Evolutionary conservation across 495 filamentous ascomycete genomes (phyloP), one percentile per base, ranked within the genome.

Genomic region (Clavariopsis aquatica): DNA sequence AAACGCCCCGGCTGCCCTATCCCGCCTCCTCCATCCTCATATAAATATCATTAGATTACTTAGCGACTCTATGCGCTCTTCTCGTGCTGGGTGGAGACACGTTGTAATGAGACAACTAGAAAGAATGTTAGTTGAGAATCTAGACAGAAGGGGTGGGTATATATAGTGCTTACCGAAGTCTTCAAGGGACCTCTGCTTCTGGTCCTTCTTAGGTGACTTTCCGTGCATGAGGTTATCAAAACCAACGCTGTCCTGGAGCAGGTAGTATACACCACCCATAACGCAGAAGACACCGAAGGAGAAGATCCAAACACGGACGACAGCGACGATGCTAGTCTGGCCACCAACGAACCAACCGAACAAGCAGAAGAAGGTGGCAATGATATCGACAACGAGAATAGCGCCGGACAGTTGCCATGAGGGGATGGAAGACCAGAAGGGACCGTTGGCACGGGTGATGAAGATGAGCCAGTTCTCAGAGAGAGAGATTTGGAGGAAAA

Each of bases 401-500:
- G 92, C 92, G 47, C 81, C 83, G 54, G 81, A 70, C 52, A 96
- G 81, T 75, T 93, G 88, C 85, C 89, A 89, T 52, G 92, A 95
- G 17, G 92, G 92, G 46, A 87, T 80, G 24, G 86, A 90, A 1
- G 86, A 88, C 90, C 89, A 93, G 82, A 93, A 91, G 24, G 89
- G 87, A 63, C 89, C 88, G 71, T 89, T 89, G 76, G 89, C 88
- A 80, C 92, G 89, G 64, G 92, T 96, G 76, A 96, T 92, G 81
- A 96, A 93, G 78, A 96, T 96, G 49, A 96, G 84, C 92, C 92
- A 96, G 78, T 94, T 96, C 81, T 96, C 90, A 57, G 92, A 90
- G 60, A 96, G 84, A 13, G 89, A 88, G 75, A 96, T 91, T 76
- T 96, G 83, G 52, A 96, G 85, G 82, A 96, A 96, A 65, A 96